Evolutionary conservation across 352 stramenopile species (phyloP).

Genomic region (Phytophthora parvispora): DNA sequence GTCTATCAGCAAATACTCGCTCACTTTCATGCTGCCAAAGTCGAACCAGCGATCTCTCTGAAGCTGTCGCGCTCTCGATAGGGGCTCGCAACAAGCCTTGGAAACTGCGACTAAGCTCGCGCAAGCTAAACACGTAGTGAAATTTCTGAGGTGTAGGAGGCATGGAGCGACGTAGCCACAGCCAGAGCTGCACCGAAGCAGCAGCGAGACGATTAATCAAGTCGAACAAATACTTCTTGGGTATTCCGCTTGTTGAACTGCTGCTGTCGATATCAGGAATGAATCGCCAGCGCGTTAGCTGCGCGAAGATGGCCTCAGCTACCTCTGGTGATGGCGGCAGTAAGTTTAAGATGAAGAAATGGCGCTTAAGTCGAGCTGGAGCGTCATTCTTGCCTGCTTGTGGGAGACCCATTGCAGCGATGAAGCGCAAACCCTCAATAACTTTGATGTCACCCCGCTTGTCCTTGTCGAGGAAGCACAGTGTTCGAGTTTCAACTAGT

Average conservation of each 20-base stretch:
- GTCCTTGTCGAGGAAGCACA: slow-evolving; percentile 90
- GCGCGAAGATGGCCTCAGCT: slow-evolving; percentile 90
- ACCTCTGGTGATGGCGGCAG: slow-evolving; percentile 76
- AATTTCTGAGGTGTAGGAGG: slow-evolving; percentile 85
- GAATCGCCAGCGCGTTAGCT: slow-evolving; percentile 78
- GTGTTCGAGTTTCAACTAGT: slow-evolving; percentile 68
- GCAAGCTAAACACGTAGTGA: slow-evolving; percentile 87
- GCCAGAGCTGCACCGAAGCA: slow-evolving; percentile 73
- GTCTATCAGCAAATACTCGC: slow-evolving; percentile 82
- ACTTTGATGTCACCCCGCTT: slow-evolving; percentile 85
- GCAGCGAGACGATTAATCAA: slow-evolving; percentile 53
- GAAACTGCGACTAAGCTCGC: slow-evolving; percentile 79
- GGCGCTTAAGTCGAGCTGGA: slow-evolving; percentile 90
- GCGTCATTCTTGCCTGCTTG: slow-evolving; percentile 86
- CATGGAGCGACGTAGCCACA: slow-evolving; percentile 74
- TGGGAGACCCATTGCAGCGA: slow-evolving; percentile 74
- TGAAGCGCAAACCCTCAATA: slow-evolving; percentile 75
- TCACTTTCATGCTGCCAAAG: slow-evolving; percentile 92
- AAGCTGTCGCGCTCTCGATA: slow-evolving; percentile 51
- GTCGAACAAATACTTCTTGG: slow-evolving; percentile 53
- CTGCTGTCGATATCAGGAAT: slow-evolving; percentile 27
- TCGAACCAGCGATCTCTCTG: slow-evolving; percentile 61
- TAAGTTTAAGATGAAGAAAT: slow-evolving; percentile 93
- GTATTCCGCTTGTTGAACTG: slow-evolving; percentile 6
- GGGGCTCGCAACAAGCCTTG: slow-evolving; percentile 81